These are phyloP conservation scores for Eucalyptus erythrocorys DNA, from an alignment of 345 rosid genomes.

Conservation along the genomic window DNA sequence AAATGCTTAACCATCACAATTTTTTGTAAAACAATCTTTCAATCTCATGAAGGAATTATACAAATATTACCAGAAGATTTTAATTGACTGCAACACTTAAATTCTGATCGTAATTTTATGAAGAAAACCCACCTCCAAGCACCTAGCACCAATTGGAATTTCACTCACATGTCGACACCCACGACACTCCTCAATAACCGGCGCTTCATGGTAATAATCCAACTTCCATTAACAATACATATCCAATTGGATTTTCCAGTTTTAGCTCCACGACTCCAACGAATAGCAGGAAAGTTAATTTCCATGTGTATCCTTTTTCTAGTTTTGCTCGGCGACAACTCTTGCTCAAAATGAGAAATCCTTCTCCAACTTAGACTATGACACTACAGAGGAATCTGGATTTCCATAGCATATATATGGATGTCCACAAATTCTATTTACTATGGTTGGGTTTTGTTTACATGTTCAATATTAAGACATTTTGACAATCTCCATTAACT, in stretches of 20 bases:
- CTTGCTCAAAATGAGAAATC: neutral
- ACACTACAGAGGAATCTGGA: neutral
- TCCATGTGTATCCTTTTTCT: neutral
- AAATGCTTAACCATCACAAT: too few relatives aligned
- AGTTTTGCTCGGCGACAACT: neutral
- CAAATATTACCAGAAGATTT: too few relatives aligned
- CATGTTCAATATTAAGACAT: neutral
- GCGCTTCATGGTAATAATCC: neutral
- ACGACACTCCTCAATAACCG: neutral
- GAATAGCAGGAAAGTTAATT: too few relatives aligned
- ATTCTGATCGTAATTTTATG: too few relatives aligned
- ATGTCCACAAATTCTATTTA: neutral
- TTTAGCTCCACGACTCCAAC: neutral
- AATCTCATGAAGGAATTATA: too few relatives aligned
- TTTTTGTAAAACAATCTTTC: too few relatives aligned
- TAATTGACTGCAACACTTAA: too few relatives aligned
- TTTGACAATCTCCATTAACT: neutral
- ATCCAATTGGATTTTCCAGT: neutral
- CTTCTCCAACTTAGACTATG: neutral
- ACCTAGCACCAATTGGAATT: neutral
- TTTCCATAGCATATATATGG: neutral
- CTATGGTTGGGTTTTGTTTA: neutral
- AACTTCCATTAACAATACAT: neutral
- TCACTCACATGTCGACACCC: neutral
- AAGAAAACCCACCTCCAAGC: too few relatives aligned